Conservation (phyloP, 1,139 yeast species). For the Arxiozyma slooffiae region DNA sequence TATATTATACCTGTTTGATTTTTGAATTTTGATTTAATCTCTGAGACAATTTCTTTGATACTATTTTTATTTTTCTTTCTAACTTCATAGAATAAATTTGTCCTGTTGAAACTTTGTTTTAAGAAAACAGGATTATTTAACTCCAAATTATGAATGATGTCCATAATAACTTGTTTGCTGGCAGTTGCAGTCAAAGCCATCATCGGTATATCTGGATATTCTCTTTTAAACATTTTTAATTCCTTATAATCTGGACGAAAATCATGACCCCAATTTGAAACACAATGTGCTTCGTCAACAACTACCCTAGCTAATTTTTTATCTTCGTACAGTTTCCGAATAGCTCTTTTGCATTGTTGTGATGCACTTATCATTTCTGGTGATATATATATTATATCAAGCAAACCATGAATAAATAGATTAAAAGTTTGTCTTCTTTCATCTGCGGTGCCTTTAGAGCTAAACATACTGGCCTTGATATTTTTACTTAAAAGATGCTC, state of each 20-base stretch:
- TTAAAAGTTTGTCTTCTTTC: constrained; percentile 59
- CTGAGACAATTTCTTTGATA: constrained; percentile 50
- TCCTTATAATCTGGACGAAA: constrained; percentile 92
- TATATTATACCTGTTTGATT: constrained; percentile 80
- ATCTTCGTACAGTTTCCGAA: constrained; percentile 46
- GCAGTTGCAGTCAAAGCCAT: constrained; percentile 99
- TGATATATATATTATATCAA: constrained; percentile 76
- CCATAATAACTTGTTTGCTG: constrained; percentile 79
- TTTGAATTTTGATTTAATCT: constrained; percentile 43
- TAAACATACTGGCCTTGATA: constrained; percentile 80
- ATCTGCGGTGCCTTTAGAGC: constrained; percentile 58
- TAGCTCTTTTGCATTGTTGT: constrained; percentile 54
- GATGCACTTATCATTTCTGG: constrained; percentile 93
- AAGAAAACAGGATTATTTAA: constrained; percentile 37
- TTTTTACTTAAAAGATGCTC: constrained; percentile 58
- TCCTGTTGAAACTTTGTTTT: constrained; percentile 79
- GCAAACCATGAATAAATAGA: constrained; percentile 51
- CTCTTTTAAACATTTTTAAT: constrained; percentile 58
- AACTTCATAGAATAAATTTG: constrained; percentile 75
- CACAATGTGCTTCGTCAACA: constrained; percentile 98
- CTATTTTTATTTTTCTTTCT: constrained; percentile 50
- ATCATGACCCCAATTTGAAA: constrained; percentile 98
- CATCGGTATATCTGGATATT: constrained; percentile 73
- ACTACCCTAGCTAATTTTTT: constrained; percentile 71
- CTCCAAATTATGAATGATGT: constrained; percentile 65